Percentiles rank a stretch among this genome's conserved stretches.
These are phyloP conservation scores for Haematococcus sp. DNA, from an alignment of 139 green algal species.

Conservation along the genomic window DNA sequence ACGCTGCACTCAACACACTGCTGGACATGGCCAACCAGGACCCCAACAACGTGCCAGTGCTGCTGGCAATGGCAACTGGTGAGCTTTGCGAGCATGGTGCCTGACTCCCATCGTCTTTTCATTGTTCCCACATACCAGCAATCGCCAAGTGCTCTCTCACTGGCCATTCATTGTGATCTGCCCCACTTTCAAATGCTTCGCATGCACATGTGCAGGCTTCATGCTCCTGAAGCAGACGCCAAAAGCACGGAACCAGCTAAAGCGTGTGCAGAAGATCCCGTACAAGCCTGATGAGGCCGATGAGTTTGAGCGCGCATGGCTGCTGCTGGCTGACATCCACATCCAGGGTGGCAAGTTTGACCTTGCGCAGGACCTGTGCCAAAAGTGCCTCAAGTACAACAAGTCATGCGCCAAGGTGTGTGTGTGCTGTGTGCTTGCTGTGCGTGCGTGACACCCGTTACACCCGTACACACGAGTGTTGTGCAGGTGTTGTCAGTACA, in stretches of 20 bases:
- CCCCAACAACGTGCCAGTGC: slow-evolving; percentile 66
- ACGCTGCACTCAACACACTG: slow-evolving; percentile 28
- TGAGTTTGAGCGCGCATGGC: slow-evolving; percentile 77
- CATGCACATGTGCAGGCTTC: slow-evolving; percentile 50
- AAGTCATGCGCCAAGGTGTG: slow-evolving; percentile 71
- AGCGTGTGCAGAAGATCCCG: slow-evolving; percentile 69
- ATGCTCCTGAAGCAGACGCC: slow-evolving; percentile 74
- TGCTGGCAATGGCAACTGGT: slow-evolving; percentile 67
- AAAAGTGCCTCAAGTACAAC: slow-evolving; percentile 82
- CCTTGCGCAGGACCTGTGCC: slow-evolving; percentile 70
- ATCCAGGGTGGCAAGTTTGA: slow-evolving; percentile 73
- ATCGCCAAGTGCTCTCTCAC: no score
- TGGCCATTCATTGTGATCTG: background rate
- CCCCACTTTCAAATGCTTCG: background rate
- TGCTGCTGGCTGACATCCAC: slow-evolving; percentile 79
- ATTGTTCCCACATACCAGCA: no score
- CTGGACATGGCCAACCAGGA: slow-evolving; percentile 63
- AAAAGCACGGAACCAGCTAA: slow-evolving; percentile 70
- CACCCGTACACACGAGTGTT: no score
- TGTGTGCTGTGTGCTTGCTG: slow-evolving; percentile 36
- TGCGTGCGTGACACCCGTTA: no score
- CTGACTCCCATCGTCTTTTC: no score
- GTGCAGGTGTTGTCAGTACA: no score
- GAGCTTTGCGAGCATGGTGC: no score
- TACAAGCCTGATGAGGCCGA: slow-evolving; percentile 72